These are phyloP conservation scores for Coemansia sp. DNA, from an alignment of 192 early-diverging fungal species.

Conservation along the genomic window DNA sequence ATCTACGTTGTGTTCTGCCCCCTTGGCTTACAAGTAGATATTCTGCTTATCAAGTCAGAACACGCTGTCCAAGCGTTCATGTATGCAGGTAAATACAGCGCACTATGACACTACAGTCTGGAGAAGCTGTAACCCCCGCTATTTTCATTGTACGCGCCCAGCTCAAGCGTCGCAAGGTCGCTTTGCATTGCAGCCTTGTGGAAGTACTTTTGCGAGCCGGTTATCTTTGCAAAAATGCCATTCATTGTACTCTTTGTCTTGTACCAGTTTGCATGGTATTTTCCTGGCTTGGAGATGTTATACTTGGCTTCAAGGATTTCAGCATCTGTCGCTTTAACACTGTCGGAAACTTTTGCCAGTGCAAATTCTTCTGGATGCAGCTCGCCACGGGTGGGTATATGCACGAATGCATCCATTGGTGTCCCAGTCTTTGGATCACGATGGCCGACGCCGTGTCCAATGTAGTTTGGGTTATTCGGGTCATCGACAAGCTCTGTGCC, in stretches of 20 bases:
- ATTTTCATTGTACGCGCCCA: constrained; percentile 39
- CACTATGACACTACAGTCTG: constrained; percentile 8
- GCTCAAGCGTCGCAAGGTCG: constrained; percentile 42
- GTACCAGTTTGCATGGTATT: constrained; percentile 54
- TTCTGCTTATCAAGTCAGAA: background rate
- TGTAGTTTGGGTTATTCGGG: constrained; percentile 34
- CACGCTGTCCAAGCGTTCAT: background rate
- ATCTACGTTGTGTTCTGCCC: background rate
- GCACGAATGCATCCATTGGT: constrained; percentile 28
- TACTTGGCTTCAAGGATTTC: constrained; percentile 31
- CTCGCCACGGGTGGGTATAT: constrained; percentile 44
- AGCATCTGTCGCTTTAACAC: constrained; percentile 1
- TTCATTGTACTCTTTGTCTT: constrained; percentile 35
- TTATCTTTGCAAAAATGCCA: constrained; percentile 26
- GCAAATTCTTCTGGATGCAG: constrained; percentile 41
- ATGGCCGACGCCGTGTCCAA: constrained; percentile 51
- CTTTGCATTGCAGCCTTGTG: constrained; percentile 36
- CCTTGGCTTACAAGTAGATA: background rate
- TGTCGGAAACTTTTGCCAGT: constrained; percentile 2
- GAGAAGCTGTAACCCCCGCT: constrained; percentile 39
- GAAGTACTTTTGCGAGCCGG: constrained; percentile 29
- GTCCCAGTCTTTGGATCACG: constrained; percentile 47
- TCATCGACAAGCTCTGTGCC: constrained; percentile 40
- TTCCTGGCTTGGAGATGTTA: constrained; percentile 31
- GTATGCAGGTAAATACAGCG: background rate